phyloP scores from a whole-genome alignment of 2,329 filamentous ascomycete genomes.

The Aspergillus ustus region DNA sequence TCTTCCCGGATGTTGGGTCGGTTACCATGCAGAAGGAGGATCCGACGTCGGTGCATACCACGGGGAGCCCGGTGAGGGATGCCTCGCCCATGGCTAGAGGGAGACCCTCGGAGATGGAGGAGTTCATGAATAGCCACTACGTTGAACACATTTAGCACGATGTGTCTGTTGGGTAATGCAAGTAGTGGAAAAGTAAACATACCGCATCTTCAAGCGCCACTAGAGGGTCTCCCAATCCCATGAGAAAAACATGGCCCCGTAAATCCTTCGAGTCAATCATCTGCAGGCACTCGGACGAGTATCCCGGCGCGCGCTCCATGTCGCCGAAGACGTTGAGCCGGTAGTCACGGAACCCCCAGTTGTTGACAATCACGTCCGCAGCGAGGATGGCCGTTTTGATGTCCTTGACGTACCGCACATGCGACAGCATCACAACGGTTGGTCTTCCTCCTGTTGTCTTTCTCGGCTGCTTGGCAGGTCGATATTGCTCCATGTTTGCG shows the following conservation, averaged over 20 bases:
- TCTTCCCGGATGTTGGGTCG: constrained; percentile 47
- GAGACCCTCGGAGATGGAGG: constrained; percentile 49
- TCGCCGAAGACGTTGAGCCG: constrained; percentile 65
- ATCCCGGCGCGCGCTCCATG: constrained; percentile 65
- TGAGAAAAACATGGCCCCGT: constrained; percentile 55
- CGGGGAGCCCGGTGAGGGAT: constrained; percentile 49
- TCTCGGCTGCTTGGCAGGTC: constrained; percentile 59
- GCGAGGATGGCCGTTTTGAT: constrained; percentile 67
- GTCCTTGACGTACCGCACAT: constrained; percentile 58
- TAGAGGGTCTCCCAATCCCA: constrained; percentile 30
- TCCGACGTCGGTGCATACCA: constrained; percentile 47
- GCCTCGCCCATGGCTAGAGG: constrained; percentile 51
- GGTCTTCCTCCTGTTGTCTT: constrained; percentile 54
- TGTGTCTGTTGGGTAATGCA: too few species aligned
- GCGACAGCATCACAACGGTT: constrained; percentile 69
- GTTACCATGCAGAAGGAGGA: constrained; percentile 45
- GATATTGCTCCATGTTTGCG: constrained; percentile 65
- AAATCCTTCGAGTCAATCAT: constrained; percentile 60
- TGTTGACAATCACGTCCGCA: constrained; percentile 67
- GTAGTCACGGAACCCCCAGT: constrained; percentile 67
- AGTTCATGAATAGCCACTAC: constrained; percentile 58
- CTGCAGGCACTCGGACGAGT: constrained; percentile 62
- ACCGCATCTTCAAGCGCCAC: constrained; percentile 20
- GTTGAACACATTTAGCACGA: too few species aligned
- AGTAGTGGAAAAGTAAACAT: background rate